Percentiles rank a stretch among this genome's conserved stretches.
These are phyloP conservation scores for Talaromyces sp. DNA, from an alignment of 2,329 filamentous ascomycete species.

Conservation along the genomic window DNA sequence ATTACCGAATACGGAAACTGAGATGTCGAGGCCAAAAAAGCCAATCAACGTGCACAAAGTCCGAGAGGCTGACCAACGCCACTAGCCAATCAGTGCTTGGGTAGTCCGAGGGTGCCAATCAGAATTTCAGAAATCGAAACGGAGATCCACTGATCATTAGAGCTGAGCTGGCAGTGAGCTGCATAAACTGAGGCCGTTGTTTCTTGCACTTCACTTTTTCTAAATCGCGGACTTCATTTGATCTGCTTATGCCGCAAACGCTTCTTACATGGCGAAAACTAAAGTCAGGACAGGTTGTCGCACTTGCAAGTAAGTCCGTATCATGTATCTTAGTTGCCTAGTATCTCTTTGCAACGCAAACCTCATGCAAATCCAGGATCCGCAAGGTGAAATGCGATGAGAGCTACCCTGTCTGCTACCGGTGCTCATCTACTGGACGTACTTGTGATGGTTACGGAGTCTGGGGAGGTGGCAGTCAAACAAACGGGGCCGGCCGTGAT, in stretches of 20 bases:
- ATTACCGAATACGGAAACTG: neutral
- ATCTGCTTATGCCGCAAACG: neutral
- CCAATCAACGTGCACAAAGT: neutral
- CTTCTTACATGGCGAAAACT: neutral
- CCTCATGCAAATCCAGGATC: neutral
- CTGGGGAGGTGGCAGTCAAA: constrained; percentile 6
- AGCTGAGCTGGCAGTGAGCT: too few species aligned
- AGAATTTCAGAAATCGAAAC: neutral
- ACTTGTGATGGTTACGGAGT: constrained; percentile 12
- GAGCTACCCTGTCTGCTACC: constrained; percentile 2
- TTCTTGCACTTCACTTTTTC: neutral
- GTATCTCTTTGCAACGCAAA: neutral
- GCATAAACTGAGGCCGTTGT: neutral
- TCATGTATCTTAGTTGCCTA: too few species aligned
- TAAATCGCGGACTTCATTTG: too few species aligned
- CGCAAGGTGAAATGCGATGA: constrained; percentile 13
- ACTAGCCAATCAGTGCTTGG: neutral
- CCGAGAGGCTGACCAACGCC: neutral
- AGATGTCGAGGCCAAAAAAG: neutral
- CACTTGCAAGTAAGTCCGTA: constrained; percentile 13
- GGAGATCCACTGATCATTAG: neutral
- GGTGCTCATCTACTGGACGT: constrained; percentile 8
- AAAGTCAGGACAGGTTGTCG: constrained; percentile 10
- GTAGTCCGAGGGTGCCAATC: constrained; percentile 4
- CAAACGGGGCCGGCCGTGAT: neutral